Conservation (phyloP, 495 filamentous ascomycete species). For the Articulospora tetracladia region DNA sequence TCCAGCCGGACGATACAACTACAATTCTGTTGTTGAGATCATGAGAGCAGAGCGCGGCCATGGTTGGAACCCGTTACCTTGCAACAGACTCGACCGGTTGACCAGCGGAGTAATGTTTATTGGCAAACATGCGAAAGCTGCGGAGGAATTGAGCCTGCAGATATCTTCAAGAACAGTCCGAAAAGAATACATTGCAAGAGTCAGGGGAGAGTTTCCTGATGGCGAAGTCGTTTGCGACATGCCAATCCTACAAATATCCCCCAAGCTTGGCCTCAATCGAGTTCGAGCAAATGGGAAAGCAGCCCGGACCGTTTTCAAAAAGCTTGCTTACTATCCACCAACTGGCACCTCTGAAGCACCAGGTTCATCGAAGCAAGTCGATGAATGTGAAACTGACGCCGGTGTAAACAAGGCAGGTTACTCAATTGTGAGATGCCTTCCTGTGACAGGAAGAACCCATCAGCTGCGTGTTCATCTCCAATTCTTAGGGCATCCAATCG, state of each 20-base stretch:
- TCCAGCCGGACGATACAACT: constrained; percentile 90
- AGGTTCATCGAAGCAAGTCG: neutral
- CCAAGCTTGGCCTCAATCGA: constrained; percentile 90
- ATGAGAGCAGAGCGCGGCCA: constrained; percentile 72
- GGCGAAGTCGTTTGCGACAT: constrained; percentile 82
- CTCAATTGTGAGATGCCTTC: constrained; percentile 91
- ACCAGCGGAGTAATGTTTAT: constrained; percentile 98
- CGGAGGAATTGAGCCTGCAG: constrained; percentile 68
- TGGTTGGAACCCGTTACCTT: constrained; percentile 72
- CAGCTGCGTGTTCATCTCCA: constrained; percentile 95
- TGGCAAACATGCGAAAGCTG: constrained; percentile 75
- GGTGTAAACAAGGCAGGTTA: constrained; percentile 59
- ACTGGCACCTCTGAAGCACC: neutral
- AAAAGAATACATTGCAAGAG: constrained; percentile 92
- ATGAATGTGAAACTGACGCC: neutral
- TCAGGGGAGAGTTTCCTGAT: constrained; percentile 86
- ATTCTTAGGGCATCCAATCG: constrained; percentile 89
- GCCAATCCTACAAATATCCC: constrained; percentile 89
- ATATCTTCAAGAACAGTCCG: constrained; percentile 72
- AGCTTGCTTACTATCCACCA: constrained; percentile 77
- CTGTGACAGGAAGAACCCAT: constrained; percentile 90
- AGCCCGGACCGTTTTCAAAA: constrained; percentile 85
- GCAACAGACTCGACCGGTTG: constrained; percentile 89
- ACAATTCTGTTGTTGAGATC: constrained; percentile 91
- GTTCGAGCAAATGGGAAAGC: constrained; percentile 89